Base-by-base conservation (phyloP, 1,284 basidiomycete species). In the Ganoderma meredithae region DNA sequence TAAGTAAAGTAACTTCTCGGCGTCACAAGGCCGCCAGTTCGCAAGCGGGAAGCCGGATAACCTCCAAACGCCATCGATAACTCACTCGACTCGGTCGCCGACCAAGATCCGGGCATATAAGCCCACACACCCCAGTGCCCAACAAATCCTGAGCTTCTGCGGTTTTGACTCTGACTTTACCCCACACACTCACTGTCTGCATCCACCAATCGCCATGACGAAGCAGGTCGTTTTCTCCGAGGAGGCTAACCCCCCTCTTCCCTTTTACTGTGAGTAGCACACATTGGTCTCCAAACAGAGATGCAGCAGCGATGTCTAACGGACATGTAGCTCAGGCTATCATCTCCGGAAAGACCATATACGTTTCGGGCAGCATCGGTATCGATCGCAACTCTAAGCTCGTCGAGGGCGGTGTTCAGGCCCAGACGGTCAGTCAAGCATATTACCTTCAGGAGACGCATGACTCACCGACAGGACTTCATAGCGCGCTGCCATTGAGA, bases 281-380 rank as follows among this genome's bases (percentile, higher is more conserved):
- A 13, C 19, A 19, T 39, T 39, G 6, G 17, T 36, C 25, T 59
- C 15, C 12, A 8, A 25, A 22, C 19, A 19, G 58, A 60, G 22
- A 12, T 31, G 39, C 4, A 43, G 44, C 6, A 40, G 22, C 19
- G 19, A 31, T 31, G 27, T 39, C 25, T 41, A 25, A 41, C 13
- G 10, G 3, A 36, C 62, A 5, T 60, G 22, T 55, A 76, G 75
- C 84, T 17, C 87, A 88, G 73, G 87, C 84, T 7, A 81, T 84
- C 9, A 82, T 88, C 33, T 87, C 86, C 3, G 81, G 79, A 19
- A 81, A 81, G 62, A 84, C 85, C 13, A 84, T 90, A 8, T 91
- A 88, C 69, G 83, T 84, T 43, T 90, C 88, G 15, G 89, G 89
- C 25, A 88, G 84, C 73, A 84, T 91, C 62, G 89, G 89, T 10